Evolutionary conservation across 2,329 filamentous ascomycete species (phyloP).

Genomic region (Fusarium verticillioides): DNA sequence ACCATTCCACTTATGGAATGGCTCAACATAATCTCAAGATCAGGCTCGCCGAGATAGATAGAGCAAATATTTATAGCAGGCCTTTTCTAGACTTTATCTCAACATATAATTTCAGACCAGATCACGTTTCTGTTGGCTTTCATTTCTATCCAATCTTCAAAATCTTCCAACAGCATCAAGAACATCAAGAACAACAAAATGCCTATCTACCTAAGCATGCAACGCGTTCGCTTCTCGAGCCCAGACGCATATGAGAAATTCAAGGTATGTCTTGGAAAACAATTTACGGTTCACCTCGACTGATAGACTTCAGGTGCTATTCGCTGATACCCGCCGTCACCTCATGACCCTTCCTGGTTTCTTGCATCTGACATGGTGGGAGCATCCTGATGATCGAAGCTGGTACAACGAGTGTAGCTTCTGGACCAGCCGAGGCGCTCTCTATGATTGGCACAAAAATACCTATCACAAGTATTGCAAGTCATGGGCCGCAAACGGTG

Average conservation of each 20-base stretch:
- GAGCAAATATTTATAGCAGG: constrained; percentile 5
- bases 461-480: constrained; percentile 38
- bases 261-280: background rate
- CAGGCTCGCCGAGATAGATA: background rate
- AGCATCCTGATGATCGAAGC: constrained; percentile 24
- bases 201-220: constrained; percentile 26
- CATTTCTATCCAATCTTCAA: background rate
- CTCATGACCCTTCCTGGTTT: constrained; percentile 25
- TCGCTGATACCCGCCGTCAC: constrained; percentile 26
- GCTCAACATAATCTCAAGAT: rapidly evolving
- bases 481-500: constrained; percentile 24
- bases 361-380: constrained; percentile 31
- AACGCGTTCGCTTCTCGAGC: constrained; percentile 29
- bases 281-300: no score
- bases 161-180: no score
- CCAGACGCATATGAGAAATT: constrained; percentile 26
- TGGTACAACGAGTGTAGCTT: constrained; percentile 38
- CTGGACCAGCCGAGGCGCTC: constrained; percentile 30
- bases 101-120: background rate
- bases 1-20: background rate
- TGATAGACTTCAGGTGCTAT: constrained; percentile 2
- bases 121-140: rapidly evolving
- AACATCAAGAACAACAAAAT: background rate
- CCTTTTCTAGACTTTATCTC: background rate
- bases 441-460: constrained; percentile 38